Evolutionary conservation across 257 asterid genomes (phyloP).

Genomic region (Forsythia suspensa): DNA sequence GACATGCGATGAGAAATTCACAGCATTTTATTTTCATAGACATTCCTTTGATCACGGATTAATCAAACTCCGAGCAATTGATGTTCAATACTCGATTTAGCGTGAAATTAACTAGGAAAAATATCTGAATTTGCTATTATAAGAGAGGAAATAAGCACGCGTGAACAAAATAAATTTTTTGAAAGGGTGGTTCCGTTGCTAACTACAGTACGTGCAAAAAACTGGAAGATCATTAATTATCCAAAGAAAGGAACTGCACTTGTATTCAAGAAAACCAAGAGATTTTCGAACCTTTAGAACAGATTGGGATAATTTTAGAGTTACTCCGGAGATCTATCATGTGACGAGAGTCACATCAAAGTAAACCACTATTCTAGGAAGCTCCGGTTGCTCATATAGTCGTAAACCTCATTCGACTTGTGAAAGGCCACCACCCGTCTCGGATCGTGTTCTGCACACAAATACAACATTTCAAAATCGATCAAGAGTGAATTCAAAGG

Average conservation of each 20-base stretch:
- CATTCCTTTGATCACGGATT: no score
- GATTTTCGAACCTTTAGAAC: conserved; percentile 8
- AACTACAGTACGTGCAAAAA: no score
- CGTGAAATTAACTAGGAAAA: no score
- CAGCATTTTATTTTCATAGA: background rate
- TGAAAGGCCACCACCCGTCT: conserved; percentile 78
- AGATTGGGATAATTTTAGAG: conserved; percentile 11
- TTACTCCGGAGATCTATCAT: conserved; percentile 12
- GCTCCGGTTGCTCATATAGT: conserved; percentile 12
- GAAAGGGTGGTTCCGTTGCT: no score
- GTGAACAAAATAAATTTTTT: background rate
- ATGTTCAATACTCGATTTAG: no score
- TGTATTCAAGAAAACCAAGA: background rate
- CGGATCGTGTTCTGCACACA: conserved; percentile 71
- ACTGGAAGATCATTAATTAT: background rate
- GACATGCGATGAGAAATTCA: background rate
- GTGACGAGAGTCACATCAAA: conserved; percentile 21
- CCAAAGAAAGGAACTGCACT: background rate
- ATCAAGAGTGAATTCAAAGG: conserved; percentile 5
- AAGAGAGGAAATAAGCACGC: background rate
- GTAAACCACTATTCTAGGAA: conserved; percentile 13
- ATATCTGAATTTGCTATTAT: no score
- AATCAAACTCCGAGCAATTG: no score
- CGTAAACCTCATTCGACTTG: conserved; percentile 49
- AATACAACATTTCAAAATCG: conserved; percentile 17